phyloP scores from a whole-genome alignment of 768 basidiomycete species.

The Trametes sanguinea region DNA sequence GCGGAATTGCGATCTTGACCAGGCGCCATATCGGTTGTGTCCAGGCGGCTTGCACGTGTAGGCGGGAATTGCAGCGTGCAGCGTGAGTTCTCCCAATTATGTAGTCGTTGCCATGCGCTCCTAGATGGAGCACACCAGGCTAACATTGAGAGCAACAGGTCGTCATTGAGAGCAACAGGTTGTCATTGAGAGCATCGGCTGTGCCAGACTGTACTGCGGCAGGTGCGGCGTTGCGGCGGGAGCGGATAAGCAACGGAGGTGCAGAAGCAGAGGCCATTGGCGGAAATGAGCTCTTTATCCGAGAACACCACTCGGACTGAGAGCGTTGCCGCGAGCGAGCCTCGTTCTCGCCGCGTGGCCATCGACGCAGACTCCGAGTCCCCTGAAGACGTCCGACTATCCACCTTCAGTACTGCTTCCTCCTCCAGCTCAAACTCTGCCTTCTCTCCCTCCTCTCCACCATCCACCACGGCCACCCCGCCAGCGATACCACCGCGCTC shows the following conservation, averaged over 20 bases:
- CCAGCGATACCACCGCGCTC: slow-evolving; percentile 34
- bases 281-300: slow-evolving; percentile 29
- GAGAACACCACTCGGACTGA: slow-evolving; percentile 17
- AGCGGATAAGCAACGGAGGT: slow-evolving; percentile 22
- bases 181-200: not conserved
- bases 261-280: slow-evolving; percentile 16
- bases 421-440: slow-evolving; percentile 16
- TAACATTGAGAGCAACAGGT: not conserved
- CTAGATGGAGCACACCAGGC: not conserved
- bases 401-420: slow-evolving; percentile 20
- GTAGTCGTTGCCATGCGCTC: no score
- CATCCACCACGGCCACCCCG: slow-evolving; percentile 23
- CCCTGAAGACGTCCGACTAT: slow-evolving; percentile 27
- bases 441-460: slow-evolving; percentile 28
- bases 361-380: not conserved
- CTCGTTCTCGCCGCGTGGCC: slow-evolving; percentile 40
- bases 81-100: no score
- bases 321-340: slow-evolving; percentile 19
- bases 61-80: not conserved
- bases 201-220: not conserved
- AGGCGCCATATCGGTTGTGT: no score
- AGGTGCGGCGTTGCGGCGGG: slow-evolving; percentile 13
- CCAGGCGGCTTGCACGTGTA: slow-evolving; percentile 22
- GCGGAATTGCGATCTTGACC: no score
- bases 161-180: not conserved